Base-by-base conservation (phyloP, 768 basidiomycete genomes). In the Kwoniella pini region DNA sequence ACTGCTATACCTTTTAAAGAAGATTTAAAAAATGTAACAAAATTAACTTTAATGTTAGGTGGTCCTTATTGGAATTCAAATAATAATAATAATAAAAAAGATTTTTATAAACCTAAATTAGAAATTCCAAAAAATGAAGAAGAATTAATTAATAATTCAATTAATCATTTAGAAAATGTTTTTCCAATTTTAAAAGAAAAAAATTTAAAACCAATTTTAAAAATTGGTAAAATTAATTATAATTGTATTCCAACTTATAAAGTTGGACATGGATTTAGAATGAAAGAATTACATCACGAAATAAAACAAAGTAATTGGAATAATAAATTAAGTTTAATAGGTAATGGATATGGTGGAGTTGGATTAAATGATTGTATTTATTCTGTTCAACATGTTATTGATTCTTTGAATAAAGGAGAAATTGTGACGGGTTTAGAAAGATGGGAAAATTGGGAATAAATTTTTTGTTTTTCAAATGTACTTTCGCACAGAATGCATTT, bases 11-110 rank as follows among this genome's bases (percentile, higher is more conserved):
- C 84, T 0, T 82, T 79, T 4, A 40, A 36, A 10, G 53, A 63
- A 48, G 31, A 63, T 7, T 46, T 73, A 13, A 63, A 54, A 6
- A 51, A 63, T 6, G 80, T 87, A 62, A 86, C 87, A 26, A 96
- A 95, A 75, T 73, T 94, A 66, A 93, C 94, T 0, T 83, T 92
- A 43, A 94, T 99, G 91, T 79, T 92, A 22, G 91, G 93, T 19
- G 92, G 91, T 0, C 88, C 91, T 1, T 86, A 90, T 66, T 80
- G 78, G 79, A 64, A 71, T 59, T 69, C 68, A n/a, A n/a, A n/a
- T n/a, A n/a, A n/a, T n/a, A n/a, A n/a, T n/a, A n/a, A n/a, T n/a
- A n/a, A n/a, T n/a, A n/a, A n/a, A n/a, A n/a, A n/a, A n/a, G n/a
- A n/a, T n/a, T n/a, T n/a, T 50, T 76, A 74, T 69, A 19, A 42